Conservation (phyloP, 495 filamentous ascomycete genomes). For the Tuber melanosporum region DNA sequence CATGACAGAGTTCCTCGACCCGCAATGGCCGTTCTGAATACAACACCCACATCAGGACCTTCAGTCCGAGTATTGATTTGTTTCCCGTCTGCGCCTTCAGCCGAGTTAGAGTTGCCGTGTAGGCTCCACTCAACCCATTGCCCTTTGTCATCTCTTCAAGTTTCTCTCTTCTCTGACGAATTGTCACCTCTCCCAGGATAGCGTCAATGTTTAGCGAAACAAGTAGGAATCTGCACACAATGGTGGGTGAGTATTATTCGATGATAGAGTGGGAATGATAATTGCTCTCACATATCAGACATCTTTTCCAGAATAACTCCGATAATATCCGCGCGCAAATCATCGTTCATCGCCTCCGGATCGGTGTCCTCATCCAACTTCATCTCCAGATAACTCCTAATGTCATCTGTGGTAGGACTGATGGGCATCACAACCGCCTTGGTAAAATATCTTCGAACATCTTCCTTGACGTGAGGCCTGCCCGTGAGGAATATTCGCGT, state of each 20-base stretch:
- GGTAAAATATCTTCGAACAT: background rate
- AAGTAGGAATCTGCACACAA: background rate
- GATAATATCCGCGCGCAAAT: background rate
- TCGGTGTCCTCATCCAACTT: background rate
- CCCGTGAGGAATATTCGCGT: background rate
- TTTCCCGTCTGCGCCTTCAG: background rate
- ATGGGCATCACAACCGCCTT: background rate
- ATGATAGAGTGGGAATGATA: no score
- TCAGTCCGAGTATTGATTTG: background rate
- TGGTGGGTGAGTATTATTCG: background rate
- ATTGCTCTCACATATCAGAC: background rate
- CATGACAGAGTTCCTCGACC: background rate
- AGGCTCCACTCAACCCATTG: background rate
- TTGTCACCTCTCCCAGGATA: background rate
- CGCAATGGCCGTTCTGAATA: background rate
- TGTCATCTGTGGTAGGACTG: background rate
- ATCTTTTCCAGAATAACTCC: background rate
- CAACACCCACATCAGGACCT: background rate
- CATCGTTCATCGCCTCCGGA: background rate
- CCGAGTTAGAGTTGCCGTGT: background rate
- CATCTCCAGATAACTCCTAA: background rate
- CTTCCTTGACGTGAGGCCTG: background rate
- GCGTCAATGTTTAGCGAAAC: background rate
- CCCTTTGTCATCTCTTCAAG: background rate
- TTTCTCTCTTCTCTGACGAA: background rate